Evolutionary conservation across 305 asterid species (phyloP).

Genomic region (Solanum hybrid): DNA sequence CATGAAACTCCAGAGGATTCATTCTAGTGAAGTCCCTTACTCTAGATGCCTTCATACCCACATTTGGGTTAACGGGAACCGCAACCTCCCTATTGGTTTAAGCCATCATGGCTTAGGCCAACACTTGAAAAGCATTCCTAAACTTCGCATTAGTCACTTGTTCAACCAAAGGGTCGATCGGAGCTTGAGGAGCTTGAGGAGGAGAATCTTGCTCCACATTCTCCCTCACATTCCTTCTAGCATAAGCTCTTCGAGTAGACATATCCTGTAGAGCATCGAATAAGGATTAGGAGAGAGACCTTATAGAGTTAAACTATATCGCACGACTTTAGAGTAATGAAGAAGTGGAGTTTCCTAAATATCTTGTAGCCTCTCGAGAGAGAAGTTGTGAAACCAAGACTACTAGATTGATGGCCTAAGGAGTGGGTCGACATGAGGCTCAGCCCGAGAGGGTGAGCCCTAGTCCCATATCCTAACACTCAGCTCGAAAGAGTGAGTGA

Average conservation of each 20-base stretch:
- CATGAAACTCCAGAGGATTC: not conserved
- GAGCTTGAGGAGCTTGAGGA: not conserved
- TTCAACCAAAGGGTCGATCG: not conserved
- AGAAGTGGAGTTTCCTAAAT: not conserved
- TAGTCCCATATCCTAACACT: too few species aligned
- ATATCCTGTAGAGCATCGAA: not conserved
- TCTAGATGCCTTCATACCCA: not conserved
- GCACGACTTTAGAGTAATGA: not conserved
- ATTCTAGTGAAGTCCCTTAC: not conserved
- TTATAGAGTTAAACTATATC: too few species aligned
- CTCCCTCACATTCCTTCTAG: not conserved
- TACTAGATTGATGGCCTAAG: too few species aligned
- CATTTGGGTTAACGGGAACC: not conserved
- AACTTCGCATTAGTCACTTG: not conserved
- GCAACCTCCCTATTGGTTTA: not conserved
- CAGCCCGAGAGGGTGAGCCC: too few species aligned
- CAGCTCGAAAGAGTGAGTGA: too few species aligned
- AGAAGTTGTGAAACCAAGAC: too few species aligned
- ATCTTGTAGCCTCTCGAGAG: not conserved
- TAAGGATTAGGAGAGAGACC: not conserved
- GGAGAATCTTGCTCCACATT: not conserved
- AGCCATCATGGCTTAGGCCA: not conserved
- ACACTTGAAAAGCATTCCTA: not conserved
- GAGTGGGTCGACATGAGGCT: too few species aligned
- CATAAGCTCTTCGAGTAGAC: not conserved